A percentile compares a stretch with the other conserved stretches of the same genome.
phyloP scores from a whole-genome alignment of 305 asterid species.

The Ilex paraguariensis region DNA sequence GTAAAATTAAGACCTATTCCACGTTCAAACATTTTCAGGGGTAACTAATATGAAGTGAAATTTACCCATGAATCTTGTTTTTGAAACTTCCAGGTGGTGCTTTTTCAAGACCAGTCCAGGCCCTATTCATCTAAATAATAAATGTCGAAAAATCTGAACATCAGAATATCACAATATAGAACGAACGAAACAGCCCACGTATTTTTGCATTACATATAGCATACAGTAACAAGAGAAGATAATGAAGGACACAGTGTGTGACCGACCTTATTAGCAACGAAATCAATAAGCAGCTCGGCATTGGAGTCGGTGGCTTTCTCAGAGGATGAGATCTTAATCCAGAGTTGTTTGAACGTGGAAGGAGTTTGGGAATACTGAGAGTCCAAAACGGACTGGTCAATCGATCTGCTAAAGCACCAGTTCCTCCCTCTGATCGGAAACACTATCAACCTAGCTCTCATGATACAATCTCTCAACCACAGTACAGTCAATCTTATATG shows the following conservation, averaged over 20 bases:
- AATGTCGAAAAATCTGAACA: not conserved
- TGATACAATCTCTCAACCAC: constrained; percentile 9
- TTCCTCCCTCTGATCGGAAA: constrained; percentile 89
- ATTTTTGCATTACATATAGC: not conserved
- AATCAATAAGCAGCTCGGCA: constrained; percentile 67
- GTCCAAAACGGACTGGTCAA: constrained; percentile 43
- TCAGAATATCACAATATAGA: constrained; percentile 12
- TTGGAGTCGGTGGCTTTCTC: constrained; percentile 29
- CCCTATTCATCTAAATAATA: constrained; percentile 71
- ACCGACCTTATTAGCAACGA: constrained; percentile 61
- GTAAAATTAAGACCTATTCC: too few species aligned
- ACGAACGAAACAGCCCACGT: constrained; percentile 5
- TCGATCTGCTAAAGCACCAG: constrained; percentile 82
- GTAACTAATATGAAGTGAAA: not conserved
- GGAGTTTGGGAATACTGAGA: constrained; percentile 53
- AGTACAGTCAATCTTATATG: too few species aligned
- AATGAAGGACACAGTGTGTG: too few species aligned
- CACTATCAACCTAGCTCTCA: constrained; percentile 78
- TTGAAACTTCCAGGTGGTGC: constrained; percentile 83
- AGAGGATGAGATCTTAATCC: constrained; percentile 32
- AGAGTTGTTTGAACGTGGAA: constrained; percentile 71
- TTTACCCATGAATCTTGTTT: constrained; percentile 80
- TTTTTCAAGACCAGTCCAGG: constrained; percentile 77
- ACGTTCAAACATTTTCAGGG: too few species aligned
- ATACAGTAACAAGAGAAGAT: not conserved